phyloP scores from a whole-genome alignment of 768 basidiomycete species.

The Rhodosporidiobolus sp. region DNA sequence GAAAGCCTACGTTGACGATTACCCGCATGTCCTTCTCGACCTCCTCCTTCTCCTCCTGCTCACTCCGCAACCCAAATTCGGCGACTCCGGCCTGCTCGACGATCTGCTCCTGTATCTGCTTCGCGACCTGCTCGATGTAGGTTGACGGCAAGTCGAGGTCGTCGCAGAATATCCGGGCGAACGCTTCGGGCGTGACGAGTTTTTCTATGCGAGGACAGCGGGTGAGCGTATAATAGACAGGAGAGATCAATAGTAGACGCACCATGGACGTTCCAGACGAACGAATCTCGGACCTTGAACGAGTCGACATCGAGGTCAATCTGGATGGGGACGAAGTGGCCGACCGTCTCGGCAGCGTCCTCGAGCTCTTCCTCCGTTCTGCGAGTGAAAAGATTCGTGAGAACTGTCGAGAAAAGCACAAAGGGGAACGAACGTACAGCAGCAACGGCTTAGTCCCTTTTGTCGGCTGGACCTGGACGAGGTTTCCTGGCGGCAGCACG shows the following conservation, averaged over 20 bases:
- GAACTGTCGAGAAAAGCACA: too few relatives aligned
- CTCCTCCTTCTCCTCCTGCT: slow-evolving; percentile 53
- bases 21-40: slow-evolving; percentile 50
- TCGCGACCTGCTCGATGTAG: slow-evolving; percentile 75
- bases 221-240: not conserved
- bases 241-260: slow-evolving; percentile 10
- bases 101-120: slow-evolving; percentile 82
- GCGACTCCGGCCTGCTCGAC: slow-evolving; percentile 84
- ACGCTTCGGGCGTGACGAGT: slow-evolving; percentile 77
- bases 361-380: slow-evolving; percentile 65
- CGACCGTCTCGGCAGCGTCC: slow-evolving; percentile 58
- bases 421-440: slow-evolving; percentile 58
- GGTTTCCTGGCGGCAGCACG: slow-evolving; percentile 71
- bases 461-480: slow-evolving; percentile 63
- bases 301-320: slow-evolving; percentile 92
- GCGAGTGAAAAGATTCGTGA: slow-evolving; percentile 1
- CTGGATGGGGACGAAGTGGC: slow-evolving; percentile 78
- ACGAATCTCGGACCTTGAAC: slow-evolving; percentile 86
- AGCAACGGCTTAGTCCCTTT: slow-evolving; percentile 66
- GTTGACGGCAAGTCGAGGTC: slow-evolving; percentile 76
- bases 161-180: slow-evolving; percentile 79
- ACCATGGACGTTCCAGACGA: slow-evolving; percentile 90
- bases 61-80: slow-evolving; percentile 53
- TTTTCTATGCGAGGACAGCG: slow-evolving; percentile 52
- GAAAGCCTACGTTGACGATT: slow-evolving; percentile 52